Conservation (phyloP, 495 filamentous ascomycete genomes). For the Neurospora tetraspora region DNA sequence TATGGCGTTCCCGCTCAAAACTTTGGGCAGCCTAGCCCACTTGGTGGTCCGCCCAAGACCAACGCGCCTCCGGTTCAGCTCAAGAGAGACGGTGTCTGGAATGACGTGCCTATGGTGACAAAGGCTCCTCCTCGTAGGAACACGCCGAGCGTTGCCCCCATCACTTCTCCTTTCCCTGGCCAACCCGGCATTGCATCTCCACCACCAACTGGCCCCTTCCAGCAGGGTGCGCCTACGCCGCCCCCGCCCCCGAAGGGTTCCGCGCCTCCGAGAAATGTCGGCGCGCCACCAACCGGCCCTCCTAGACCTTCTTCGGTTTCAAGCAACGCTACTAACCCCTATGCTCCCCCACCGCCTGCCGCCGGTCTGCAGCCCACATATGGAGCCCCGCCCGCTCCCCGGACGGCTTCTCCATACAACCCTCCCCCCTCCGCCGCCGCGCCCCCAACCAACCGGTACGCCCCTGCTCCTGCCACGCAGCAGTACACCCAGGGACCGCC, state of each 20-base stretch:
- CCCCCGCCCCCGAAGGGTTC: constrained; percentile 50
- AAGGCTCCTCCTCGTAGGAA: constrained; percentile 60
- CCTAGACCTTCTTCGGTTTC: constrained; percentile 47
- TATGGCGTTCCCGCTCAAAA: constrained; percentile 24
- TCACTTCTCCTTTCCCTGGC: constrained; percentile 59
- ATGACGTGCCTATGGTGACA: constrained; percentile 82
- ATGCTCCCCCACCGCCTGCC: constrained; percentile 47
- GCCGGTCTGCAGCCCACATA: constrained; percentile 28
- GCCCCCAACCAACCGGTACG: constrained; percentile 73
- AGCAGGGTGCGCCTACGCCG: constrained; percentile 26
- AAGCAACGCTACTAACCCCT: constrained; percentile 64
- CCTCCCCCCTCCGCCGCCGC: constrained; percentile 58
- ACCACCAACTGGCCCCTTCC: constrained; percentile 33
- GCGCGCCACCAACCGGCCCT: constrained; percentile 38
- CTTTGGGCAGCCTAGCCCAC: constrained; percentile 8
- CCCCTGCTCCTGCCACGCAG: constrained; percentile 61
- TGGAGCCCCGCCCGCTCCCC: constrained; percentile 47
- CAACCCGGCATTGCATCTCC: constrained; percentile 39
- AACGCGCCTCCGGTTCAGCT: constrained; percentile 62
- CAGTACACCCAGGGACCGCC: constrained; percentile 32
- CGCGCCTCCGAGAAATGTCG: constrained; percentile 38
- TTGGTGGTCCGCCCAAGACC: constrained; percentile 27
- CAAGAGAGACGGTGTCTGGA: constrained; percentile 72
- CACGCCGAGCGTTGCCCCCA: constrained; percentile 55
- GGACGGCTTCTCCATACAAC: constrained; percentile 84